Evolutionary conservation across 1,284 basidiomycete species (phyloP), one percentile per base, ranked within the genome.

Genomic region (Sphaerobolus stellatus): DNA sequence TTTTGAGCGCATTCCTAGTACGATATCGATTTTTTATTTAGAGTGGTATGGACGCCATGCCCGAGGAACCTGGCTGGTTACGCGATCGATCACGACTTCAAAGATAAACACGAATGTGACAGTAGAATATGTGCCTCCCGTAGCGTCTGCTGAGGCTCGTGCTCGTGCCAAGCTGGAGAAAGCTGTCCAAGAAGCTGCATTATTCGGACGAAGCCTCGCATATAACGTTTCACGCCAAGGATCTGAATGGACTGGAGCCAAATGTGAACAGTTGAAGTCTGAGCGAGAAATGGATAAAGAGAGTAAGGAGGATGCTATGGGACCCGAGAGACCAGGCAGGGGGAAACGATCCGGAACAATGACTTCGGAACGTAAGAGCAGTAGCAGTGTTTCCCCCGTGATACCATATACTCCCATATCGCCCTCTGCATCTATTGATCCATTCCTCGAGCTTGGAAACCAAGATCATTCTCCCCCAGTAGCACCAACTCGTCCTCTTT

Each of bases 31-130:
- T 50, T 54, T 48, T 48, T 64, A 14, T 31, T 44, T 57, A 61
- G 71, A 71, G 48, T 73, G 72, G 71, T 70, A 68, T 48, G 71
- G 72, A 29, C 66, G 67, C 38, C 55, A 58, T 47, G 69, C 61
- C 27, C 64, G 71, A 40, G 71, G 72, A 22, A 60, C 64, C 6
- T 74, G 71, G 71, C 48, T 57, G 28, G 59, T 69, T 34, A 57
- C 61, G 18, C 63, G 68, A n/a, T 57, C 64, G 18, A 20, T 60
- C 25, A 61, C 59, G 22, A 61, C 58, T 20, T 64, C 65, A 18
- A 70, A 70, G 56, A 62, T 61, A 50, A 65, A 64, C 58, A 58
- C 63, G 16, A 68, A 67, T 49, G 65, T 70, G 49, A 59, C 65
- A 20, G 68, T 73, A 48, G 65, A 71, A 28, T 68, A 72, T 56